Base-by-base conservation (phyloP, 1,284 basidiomycete genomes). In the Gastroboletus turbinatus region DNA sequence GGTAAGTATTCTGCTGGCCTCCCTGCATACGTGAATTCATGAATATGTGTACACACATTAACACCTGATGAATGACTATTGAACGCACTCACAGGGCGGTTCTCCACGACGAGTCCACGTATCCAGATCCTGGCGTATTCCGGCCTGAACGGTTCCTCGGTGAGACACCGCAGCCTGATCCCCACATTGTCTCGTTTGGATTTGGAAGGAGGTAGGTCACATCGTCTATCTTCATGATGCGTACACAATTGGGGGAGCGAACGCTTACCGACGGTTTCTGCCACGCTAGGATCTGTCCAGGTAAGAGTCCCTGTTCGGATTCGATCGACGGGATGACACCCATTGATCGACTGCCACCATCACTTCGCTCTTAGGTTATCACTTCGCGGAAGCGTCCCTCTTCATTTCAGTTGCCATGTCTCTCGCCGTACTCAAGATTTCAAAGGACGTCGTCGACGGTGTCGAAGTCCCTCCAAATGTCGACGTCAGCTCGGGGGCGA, bases 131-230 rank as follows among this genome's bases (percentile, higher is more conserved):
- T 1, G n/a, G 6, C 2, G 38, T 48, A 1, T 71, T 68, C 33
- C 30, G 46, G 4, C 69, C 67, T 6, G 69, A 69, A n/a, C 55
- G 64, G 19, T 68, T 64, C 52, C 57, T 71, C 0, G 62, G 63
- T 0, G 49, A 60, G 1, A 52, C n/a, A 0, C 56, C 61, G 0
- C 58, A 66, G 21, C 61, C 57, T 14, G 63, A 66, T 32, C 67
- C 65, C 0, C 55, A 57, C 2, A 53, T 10, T 0, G 59, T 27
- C 0, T 62, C 49, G 13, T 67, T 67, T 51, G 67, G 60, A 11
- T 67, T 46, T 8, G 65, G 67, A 0, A 57, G 67, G 51, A 53
- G 67, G 67, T 56, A 23, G 1, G 55, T 43, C n/a, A 0, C 7
- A n/a, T 10, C 10, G 0, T 46, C 19, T 40, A 17, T 0, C 19